Conservation (phyloP, 2,329 filamentous ascomycete species). For the Colletotrichum sp. region DNA sequence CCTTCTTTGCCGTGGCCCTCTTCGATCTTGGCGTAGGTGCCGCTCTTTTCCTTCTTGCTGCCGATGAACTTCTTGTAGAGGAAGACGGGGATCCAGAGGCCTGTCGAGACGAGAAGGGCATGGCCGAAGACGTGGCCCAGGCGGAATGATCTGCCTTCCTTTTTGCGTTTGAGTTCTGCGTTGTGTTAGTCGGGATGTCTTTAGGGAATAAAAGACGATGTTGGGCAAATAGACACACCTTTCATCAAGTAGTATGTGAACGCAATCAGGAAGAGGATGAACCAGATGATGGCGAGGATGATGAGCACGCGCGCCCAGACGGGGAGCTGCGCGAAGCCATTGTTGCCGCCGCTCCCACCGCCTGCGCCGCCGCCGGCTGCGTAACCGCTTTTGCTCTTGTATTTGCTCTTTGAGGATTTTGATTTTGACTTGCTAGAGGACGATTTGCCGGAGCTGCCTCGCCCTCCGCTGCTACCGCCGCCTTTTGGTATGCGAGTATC, state of each 20-base stretch:
- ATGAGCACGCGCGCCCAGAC: constrained; percentile 21
- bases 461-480: not conserved
- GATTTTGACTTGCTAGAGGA: not conserved
- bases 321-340: constrained; percentile 7
- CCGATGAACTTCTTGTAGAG: constrained; percentile 27
- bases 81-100: constrained; percentile 25
- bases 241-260: not conserved
- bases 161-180: constrained; percentile 18
- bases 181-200: not conserved
- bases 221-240: not conserved
- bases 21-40: constrained; percentile 21
- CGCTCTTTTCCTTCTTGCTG: not conserved
- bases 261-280: not conserved
- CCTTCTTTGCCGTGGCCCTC: constrained; percentile 5
- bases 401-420: not conserved
- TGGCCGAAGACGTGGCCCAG: constrained; percentile 8
- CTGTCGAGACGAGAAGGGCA: constrained; percentile 14
- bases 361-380: not conserved
- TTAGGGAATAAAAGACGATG: too few species aligned
- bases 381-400: constrained; percentile 4
- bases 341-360: not conserved
- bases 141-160: constrained; percentile 18
- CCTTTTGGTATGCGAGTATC: constrained; percentile 10
- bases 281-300: constrained; percentile 16
- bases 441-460: not conserved